Base-by-base conservation (phyloP, 129 eudicot species). In the Sambucus nigra region DNA sequence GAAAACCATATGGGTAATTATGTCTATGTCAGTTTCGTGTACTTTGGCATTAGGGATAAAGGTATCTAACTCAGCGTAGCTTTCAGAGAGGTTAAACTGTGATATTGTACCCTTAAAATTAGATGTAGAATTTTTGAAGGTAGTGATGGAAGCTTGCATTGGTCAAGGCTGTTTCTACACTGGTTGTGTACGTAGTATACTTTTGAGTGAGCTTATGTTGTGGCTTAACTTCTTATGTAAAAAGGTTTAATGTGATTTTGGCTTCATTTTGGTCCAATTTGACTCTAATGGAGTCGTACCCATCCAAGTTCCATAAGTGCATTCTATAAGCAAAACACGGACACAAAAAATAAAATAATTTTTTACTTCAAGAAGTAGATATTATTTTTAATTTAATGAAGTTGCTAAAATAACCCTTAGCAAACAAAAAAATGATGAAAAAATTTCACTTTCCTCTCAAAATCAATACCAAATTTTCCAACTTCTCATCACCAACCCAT, bases 41-140 rank as follows among this genome's bases (percentile, higher is more conserved):
- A n/a, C n/a, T n/a, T n/a, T n/a, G n/a, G n/a, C n/a, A n/a, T n/a
- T n/a, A n/a, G n/a, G n/a, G n/a, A n/a, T n/a, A n/a, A n/a, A n/a
- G n/a, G n/a, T n/a, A n/a, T 56, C 61, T 49, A 50, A 39, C 57
- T 49, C 19, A 46, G 49, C n/a, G 75, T 70, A 62, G 60, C 47
- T 49, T 45, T 69, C 68, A 7, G n/a, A 15, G 21, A 52, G 49
- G 58, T 19, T 56, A 45, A 45, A 45, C 33, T 14, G 9, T 38
- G 42, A 55, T 15, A 19, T 27, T 25, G 50, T 45, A 17, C 50
- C n/a, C n/a, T n/a, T n/a, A n/a, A n/a, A n/a, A 7, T n/a, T 45
- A 45, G 50, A 5, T 33, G 17, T 55, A 28, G 41, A 45, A 23
- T 8, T 24, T 39, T 54, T 66, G 50, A 38, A 61, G 46, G 15